Evolutionary conservation across 129 eudicot genomes (phyloP).

Genomic region (Deinandra increscens): DNA sequence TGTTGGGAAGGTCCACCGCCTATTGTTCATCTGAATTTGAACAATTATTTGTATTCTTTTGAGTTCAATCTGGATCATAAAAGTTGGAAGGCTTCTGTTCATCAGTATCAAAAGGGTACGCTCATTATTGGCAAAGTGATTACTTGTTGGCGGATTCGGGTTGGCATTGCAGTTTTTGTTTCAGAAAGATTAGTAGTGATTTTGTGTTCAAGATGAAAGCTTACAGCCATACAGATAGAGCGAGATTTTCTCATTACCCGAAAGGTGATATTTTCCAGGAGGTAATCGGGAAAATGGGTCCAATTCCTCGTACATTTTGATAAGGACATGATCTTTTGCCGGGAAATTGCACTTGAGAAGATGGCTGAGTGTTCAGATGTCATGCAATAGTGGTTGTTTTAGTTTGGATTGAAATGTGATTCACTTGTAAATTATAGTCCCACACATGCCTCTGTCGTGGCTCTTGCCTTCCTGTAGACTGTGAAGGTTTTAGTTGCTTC

Average conservation of each 20-base stretch:
- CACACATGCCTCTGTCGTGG: neutral
- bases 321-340: constrained; percentile 61
- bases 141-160: constrained; percentile 65
- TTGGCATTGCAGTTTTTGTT: constrained; percentile 88
- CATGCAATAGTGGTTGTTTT: neutral
- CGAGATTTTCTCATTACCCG: constrained; percentile 60
- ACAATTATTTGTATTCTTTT: constrained; percentile 61
- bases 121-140: constrained; percentile 66
- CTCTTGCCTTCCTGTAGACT: neutral
- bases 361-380: constrained; percentile 24
- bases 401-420: neutral
- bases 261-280: too few species aligned
- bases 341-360: constrained; percentile 68
- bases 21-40: constrained; percentile 60
- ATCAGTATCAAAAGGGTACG: constrained; percentile 56
- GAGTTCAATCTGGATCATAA: constrained; percentile 48
- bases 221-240: constrained; percentile 70
- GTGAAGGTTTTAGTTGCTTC: constrained; percentile 11
- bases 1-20: constrained; percentile 73
- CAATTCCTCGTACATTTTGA: constrained; percentile 64
- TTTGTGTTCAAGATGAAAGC: constrained; percentile 84
- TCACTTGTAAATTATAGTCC: constrained; percentile 10
- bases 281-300: constrained; percentile 75
- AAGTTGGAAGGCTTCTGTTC: constrained; percentile 79
- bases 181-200: constrained; percentile 55